Evolutionary conservation across 2,329 filamentous ascomycete genomes (phyloP).

Genomic region (Trichoderma sp.): DNA sequence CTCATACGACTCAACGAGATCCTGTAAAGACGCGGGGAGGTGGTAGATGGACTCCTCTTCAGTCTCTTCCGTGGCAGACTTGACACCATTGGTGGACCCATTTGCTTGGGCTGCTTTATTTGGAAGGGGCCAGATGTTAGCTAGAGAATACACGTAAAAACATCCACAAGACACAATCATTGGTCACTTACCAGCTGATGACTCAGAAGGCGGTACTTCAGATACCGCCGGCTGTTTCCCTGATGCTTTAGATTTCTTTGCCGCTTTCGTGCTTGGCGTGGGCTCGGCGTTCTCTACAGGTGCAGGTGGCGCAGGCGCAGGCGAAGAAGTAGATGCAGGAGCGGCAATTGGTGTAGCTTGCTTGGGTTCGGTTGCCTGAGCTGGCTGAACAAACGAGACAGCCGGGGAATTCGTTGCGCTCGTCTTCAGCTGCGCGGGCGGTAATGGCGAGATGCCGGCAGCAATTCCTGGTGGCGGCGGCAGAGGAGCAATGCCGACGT

Average conservation of each 20-base stretch:
- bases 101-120: conserved; percentile 49
- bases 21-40: conserved; percentile 82
- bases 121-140: conserved; percentile 6
- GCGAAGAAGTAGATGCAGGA: conserved; percentile 32
- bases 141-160: not conserved
- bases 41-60: conserved; percentile 88
- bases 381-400: conserved; percentile 44
- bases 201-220: conserved; percentile 42
- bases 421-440: conserved; percentile 54
- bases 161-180: not conserved
- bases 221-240: conserved; percentile 47
- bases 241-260: conserved; percentile 46
- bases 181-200: conserved; percentile 46
- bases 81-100: conserved; percentile 55
- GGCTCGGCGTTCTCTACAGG: conserved; percentile 32
- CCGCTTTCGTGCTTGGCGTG: conserved; percentile 35
- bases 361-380: conserved; percentile 40
- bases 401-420: conserved; percentile 60
- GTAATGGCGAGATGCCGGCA: conserved; percentile 50
- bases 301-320: conserved; percentile 31
- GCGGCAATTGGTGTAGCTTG: conserved; percentile 33
- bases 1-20: conserved; percentile 90
- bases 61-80: conserved; percentile 44
- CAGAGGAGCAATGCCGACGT: conserved; percentile 88
- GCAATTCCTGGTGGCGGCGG: conserved; percentile 78